Evolutionary conservation across 73 alveolate species (phyloP).

Genomic region (Paramecium sonneborni): DNA sequence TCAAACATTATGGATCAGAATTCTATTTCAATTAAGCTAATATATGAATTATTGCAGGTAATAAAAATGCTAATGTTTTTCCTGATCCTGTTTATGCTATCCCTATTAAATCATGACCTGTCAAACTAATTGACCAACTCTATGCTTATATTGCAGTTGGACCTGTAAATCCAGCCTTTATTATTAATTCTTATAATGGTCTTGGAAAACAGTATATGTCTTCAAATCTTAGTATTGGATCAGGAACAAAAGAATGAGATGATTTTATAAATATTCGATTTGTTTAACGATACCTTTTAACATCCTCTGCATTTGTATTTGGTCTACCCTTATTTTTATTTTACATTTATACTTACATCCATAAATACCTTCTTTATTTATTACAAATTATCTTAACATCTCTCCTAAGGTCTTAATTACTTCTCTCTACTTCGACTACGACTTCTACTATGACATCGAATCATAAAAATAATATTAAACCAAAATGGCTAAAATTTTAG

Average conservation of each 20-base stretch:
- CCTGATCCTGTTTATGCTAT: slow-evolving; percentile 96
- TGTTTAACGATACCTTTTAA: neutral
- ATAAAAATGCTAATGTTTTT: slow-evolving; percentile 89
- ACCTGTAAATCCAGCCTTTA: slow-evolving; percentile 55
- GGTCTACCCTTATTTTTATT: neutral
- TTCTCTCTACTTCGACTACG: slow-evolving; percentile 21
- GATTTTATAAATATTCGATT: neutral
- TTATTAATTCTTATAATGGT: slow-evolving; percentile 29
- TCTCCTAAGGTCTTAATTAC: slow-evolving; percentile 10
- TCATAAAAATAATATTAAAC: neutral
- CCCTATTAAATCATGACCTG: slow-evolving; percentile 86
- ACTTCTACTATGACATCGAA: neutral
- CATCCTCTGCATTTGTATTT: slow-evolving; percentile 38
- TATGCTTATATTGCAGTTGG: slow-evolving; percentile 73
- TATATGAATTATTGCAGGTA: slow-evolving; percentile 84
- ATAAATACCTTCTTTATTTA: slow-evolving; percentile 21
- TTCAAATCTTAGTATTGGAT: slow-evolving; percentile 48
- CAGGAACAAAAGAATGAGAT: slow-evolving; percentile 8
- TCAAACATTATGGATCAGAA: slow-evolving; percentile 75
- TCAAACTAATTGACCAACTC: slow-evolving; percentile 58
- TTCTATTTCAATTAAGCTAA: slow-evolving; percentile 51
- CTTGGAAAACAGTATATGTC: slow-evolving; percentile 61
- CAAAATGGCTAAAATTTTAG: neutral
- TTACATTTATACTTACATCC: neutral
- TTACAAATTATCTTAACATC: neutral